Conservation (phyloP, 164 flowering plant genomes). For the Buxus sempervirens region DNA sequence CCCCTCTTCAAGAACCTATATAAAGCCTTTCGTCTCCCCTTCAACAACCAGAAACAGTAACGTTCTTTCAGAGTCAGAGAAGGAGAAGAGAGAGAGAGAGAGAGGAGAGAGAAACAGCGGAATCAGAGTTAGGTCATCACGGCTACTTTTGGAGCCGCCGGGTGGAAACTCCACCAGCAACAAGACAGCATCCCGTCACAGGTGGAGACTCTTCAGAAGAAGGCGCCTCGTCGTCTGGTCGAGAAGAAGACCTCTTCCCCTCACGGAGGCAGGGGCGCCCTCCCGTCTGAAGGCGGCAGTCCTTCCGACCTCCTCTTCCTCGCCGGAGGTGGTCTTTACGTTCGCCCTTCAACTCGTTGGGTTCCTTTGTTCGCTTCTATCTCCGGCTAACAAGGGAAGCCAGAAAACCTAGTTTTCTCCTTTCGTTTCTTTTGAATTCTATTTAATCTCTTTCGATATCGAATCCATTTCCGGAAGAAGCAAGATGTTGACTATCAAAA, state of each 20-base stretch:
- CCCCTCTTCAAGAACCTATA: too few relatives aligned
- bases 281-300: slow-evolving; percentile 76
- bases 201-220: slow-evolving; percentile 9
- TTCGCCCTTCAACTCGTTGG: neutral
- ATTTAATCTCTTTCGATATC: neutral
- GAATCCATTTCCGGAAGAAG: neutral
- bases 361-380: neutral
- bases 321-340: slow-evolving; percentile 52
- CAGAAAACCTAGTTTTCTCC: neutral
- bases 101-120: neutral
- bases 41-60: too few relatives aligned
- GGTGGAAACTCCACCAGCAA: slow-evolving; percentile 24
- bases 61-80: neutral
- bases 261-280: slow-evolving; percentile 80
- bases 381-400: neutral
- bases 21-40: too few relatives aligned
- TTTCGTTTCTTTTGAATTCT: neutral
- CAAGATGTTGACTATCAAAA: slow-evolving; percentile 62
- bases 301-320: slow-evolving; percentile 81
- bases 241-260: slow-evolving; percentile 41
- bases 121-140: slow-evolving; percentile 25
- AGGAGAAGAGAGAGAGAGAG: neutral
- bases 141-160: slow-evolving; percentile 30
- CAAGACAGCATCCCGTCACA: neutral
- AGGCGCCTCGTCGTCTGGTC: slow-evolving; percentile 1